These are phyloP conservation scores for Geotrichum phurueaensis DNA, from an alignment of 1,139 yeast species.

Conservation along the genomic window DNA sequence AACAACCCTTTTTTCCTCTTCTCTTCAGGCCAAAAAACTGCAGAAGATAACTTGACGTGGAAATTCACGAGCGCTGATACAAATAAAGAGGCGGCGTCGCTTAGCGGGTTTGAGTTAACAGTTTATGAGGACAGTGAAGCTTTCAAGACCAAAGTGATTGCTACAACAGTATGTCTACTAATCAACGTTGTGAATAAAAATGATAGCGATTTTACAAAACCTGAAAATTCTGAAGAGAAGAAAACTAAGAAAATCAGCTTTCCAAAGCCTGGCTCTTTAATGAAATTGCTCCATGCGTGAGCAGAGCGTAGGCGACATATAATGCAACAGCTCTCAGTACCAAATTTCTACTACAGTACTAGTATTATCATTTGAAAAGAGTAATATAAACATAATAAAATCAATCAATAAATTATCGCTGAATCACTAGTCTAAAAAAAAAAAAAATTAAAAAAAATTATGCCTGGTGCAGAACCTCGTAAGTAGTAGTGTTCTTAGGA, in stretches of 20 bases:
- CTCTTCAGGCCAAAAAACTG: background rate
- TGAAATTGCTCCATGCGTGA: background rate
- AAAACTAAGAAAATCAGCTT: background rate
- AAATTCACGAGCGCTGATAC: background rate
- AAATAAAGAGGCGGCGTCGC: background rate
- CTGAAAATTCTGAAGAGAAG: background rate
- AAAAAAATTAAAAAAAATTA: conserved; percentile 46
- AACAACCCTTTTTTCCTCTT: background rate
- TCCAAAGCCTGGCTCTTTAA: background rate
- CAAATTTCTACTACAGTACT: background rate
- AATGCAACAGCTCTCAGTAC: background rate
- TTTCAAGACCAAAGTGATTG: background rate
- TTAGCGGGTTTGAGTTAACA: background rate
- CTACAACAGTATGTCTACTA: background rate
- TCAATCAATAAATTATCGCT: too few species aligned
- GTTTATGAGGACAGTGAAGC: background rate
- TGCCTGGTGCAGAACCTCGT: conserved; percentile 18
- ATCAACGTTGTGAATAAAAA: background rate
- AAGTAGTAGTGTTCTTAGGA: conserved; percentile 17
- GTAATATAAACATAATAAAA: background rate
- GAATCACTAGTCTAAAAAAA: too few species aligned
- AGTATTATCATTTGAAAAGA: background rate
- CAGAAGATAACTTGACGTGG: background rate
- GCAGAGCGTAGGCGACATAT: background rate
- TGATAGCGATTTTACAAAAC: background rate